These are phyloP conservation scores for Hippophae gyantsensis DNA, from an alignment of 306 rosid genomes.

Conservation along the genomic window DNA sequence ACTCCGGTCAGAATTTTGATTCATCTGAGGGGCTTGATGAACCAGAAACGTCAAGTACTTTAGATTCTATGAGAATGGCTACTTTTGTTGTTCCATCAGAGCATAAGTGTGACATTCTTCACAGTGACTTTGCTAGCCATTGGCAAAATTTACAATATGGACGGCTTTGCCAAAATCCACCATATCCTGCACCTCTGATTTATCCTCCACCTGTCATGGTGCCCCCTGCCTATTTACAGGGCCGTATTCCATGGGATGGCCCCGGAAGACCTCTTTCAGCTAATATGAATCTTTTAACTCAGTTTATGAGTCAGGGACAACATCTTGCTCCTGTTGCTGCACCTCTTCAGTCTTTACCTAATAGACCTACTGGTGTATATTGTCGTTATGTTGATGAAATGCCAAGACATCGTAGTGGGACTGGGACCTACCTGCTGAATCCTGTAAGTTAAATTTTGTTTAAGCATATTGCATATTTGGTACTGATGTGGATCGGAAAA, in stretches of 20 bases:
- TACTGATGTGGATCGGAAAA: too few relatives aligned
- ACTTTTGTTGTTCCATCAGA: conserved; percentile 37
- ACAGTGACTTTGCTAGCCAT: conserved; percentile 75
- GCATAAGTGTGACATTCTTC: conserved; percentile 67
- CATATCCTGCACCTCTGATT: conserved; percentile 36
- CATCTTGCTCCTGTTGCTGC: conserved; percentile 52
- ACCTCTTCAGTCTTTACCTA: conserved; percentile 60
- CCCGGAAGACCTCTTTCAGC: conserved; percentile 77
- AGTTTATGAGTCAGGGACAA: conserved; percentile 59
- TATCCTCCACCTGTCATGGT: conserved; percentile 51
- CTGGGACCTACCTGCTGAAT: conserved; percentile 92
- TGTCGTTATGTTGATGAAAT: conserved; percentile 66
- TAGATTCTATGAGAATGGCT: conserved; percentile 36
- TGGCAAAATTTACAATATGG: conserved; percentile 78
- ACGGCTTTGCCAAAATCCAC: conserved; percentile 57
- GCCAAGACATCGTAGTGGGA: conserved; percentile 85
- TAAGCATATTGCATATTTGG: too few relatives aligned
- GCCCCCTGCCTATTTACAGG: conserved; percentile 79
- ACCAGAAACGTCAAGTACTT: conserved; percentile 44
- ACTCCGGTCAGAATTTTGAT: conserved; percentile 55
- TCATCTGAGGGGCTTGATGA: conserved; percentile 39
- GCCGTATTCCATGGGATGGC: conserved; percentile 83
- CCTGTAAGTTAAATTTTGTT: conserved; percentile 57
- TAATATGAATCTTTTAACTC: conserved; percentile 48
- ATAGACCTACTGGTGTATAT: conserved; percentile 61